Evolutionary conservation across 345 rosid genomes (phyloP).

Genomic region (Salix brachista): DNA sequence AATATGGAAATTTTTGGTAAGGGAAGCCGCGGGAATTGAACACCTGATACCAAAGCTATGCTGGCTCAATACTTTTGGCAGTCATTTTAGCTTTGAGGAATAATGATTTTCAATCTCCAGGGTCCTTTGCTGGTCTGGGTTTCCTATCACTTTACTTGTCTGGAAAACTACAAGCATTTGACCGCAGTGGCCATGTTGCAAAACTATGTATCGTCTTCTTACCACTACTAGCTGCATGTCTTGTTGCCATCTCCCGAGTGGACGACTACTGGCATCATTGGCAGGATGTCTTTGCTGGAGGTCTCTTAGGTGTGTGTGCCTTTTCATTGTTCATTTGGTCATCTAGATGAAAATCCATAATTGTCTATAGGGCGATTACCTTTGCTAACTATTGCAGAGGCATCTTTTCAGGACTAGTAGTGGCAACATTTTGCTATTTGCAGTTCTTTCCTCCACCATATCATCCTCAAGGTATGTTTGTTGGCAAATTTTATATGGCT

Average conservation of each 20-base stretch:
- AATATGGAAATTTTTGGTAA: background rate
- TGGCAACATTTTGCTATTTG: constrained; percentile 63
- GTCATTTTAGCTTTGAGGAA: background rate
- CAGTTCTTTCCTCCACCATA: constrained; percentile 75
- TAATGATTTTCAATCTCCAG: constrained; percentile 21
- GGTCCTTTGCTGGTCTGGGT: constrained; percentile 46
- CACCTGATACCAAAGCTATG: background rate
- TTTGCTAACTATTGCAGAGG: constrained; percentile 8
- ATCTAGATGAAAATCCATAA: background rate
- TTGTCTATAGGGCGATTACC: background rate
- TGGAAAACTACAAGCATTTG: constrained; percentile 42
- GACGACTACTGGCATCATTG: constrained; percentile 51
- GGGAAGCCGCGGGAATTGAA: background rate
- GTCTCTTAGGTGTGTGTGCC: constrained; percentile 31
- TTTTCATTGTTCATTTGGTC: background rate
- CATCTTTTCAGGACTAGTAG: constrained; percentile 41
- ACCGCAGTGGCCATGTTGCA: constrained; percentile 40
- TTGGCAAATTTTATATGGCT: background rate
- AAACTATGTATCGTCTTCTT: constrained; percentile 37
- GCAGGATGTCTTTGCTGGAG: constrained; percentile 49
- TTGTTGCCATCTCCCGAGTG: constrained; percentile 41
- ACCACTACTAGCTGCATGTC: constrained; percentile 34
- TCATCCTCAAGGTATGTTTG: constrained; percentile 43
- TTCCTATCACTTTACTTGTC: constrained; percentile 42
- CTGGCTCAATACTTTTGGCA: background rate